phyloP scores from a whole-genome alignment of 2,329 filamentous ascomycete genomes.

The Furcasterigmium furcatum region DNA sequence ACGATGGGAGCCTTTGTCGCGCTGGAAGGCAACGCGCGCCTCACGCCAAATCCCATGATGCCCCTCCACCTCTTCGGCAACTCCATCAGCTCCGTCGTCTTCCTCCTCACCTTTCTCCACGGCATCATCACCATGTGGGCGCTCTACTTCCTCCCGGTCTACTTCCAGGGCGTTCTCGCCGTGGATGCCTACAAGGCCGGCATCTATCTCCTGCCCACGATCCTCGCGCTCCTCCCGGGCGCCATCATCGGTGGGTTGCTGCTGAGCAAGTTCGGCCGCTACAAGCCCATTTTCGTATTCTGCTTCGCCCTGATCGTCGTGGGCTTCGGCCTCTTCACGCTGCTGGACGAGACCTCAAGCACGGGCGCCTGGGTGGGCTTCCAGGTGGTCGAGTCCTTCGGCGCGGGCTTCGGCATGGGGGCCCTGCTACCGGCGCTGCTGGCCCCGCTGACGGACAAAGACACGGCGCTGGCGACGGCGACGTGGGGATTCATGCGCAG shows the following conservation, averaged over 20 bases:
- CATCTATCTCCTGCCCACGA: slow-evolving; percentile 25
- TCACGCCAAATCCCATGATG: slow-evolving; percentile 29
- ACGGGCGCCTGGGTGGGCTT: slow-evolving; percentile 36
- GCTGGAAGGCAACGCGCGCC: slow-evolving; percentile 23
- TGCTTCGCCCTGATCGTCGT: slow-evolving; percentile 32
- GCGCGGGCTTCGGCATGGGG: slow-evolving; percentile 37
- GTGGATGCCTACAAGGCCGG: slow-evolving; percentile 27
- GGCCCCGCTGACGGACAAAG: slow-evolving; percentile 30
- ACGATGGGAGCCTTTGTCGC: slow-evolving; percentile 30
- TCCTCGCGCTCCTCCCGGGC: slow-evolving; percentile 22
- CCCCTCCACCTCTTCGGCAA: slow-evolving; percentile 41
- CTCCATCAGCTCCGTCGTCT: slow-evolving; percentile 58
- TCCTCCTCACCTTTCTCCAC: slow-evolving; percentile 68
- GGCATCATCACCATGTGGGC: slow-evolving; percentile 55
- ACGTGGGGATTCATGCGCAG: slow-evolving; percentile 42
- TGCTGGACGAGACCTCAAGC: slow-evolving; percentile 31
- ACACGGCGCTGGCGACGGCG: slow-evolving; percentile 31
- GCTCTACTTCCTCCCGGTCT: slow-evolving; percentile 39
- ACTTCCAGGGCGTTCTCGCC: slow-evolving; percentile 38
- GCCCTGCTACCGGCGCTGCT: slow-evolving; percentile 39
- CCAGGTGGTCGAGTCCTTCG: slow-evolving; percentile 34
- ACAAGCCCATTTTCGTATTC: slow-evolving; percentile 25
- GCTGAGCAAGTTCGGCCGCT: slow-evolving; percentile 28
- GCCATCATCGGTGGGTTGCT: slow-evolving; percentile 20
- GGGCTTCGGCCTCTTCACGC: slow-evolving; percentile 35